Conservation (phyloP, 2,329 filamentous ascomycete genomes). For the Talaromyces rugulosus region DNA sequence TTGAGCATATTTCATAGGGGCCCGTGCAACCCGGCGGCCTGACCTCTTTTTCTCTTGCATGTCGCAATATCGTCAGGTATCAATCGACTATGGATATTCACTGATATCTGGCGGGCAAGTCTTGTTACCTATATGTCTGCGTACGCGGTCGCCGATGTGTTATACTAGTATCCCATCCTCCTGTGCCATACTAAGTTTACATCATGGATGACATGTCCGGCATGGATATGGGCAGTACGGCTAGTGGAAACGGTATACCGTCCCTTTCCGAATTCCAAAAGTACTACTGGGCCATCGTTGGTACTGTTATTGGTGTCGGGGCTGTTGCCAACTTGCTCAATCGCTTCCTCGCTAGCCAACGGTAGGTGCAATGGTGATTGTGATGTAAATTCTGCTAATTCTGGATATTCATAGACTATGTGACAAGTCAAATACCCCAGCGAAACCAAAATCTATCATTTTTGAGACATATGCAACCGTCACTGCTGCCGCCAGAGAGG, state of each 20-base stretch:
- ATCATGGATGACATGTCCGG: constrained; percentile 13
- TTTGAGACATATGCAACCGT: constrained; percentile 48
- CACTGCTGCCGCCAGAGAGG: constrained; percentile 53
- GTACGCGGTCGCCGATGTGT: neutral
- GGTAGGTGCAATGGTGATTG: constrained; percentile 29
- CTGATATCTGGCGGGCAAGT: neutral
- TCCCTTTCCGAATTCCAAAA: constrained; percentile 46
- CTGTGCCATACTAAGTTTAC: neutral
- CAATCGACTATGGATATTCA: neutral
- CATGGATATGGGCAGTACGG: constrained; percentile 36
- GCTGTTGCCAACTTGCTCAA: constrained; percentile 42
- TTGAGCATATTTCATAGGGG: neutral
- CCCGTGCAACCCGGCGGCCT: neutral
- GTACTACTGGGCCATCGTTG: constrained; percentile 52
- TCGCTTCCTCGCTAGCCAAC: constrained; percentile 46
- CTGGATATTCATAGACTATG: constrained; percentile 37
- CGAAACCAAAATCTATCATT: constrained; percentile 51
- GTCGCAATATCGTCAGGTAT: neutral
- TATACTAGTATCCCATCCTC: neutral
- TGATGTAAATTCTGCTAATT: neutral
- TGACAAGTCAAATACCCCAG: constrained; percentile 41
- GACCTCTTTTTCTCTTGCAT: neutral
- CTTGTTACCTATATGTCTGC: neutral
- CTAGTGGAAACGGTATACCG: constrained; percentile 41
- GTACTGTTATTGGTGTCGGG: constrained; percentile 31